Conservation (phyloP, 2,329 filamentous ascomycete genomes). For the Pestalotiopsis sp. region DNA sequence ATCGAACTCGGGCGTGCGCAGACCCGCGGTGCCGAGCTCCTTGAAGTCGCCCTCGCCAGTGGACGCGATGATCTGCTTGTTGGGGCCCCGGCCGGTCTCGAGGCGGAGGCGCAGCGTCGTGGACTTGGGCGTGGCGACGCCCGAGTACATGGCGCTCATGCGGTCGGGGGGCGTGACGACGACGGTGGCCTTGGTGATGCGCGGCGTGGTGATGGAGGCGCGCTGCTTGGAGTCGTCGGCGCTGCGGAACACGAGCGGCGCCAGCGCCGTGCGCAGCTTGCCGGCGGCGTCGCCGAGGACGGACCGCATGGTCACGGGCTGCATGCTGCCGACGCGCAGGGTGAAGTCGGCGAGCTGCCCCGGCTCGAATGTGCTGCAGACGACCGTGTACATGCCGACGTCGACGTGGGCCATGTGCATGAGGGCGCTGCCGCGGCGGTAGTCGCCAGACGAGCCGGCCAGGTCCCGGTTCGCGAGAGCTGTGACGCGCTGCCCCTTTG, state of each 20-base stretch:
- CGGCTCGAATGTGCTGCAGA: slow-evolving; percentile 88
- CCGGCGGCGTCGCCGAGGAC: slow-evolving; percentile 78
- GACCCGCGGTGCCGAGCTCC: slow-evolving; percentile 62
- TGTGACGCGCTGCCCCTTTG: slow-evolving; percentile 71
- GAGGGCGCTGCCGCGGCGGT: slow-evolving; percentile 77
- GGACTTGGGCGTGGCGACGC: slow-evolving; percentile 33
- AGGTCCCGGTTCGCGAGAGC: slow-evolving; percentile 76
- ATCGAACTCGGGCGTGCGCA: slow-evolving; percentile 76
- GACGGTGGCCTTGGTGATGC: slow-evolving; percentile 65
- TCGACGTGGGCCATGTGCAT: slow-evolving; percentile 65
- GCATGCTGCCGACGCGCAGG: slow-evolving; percentile 71
- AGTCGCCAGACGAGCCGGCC: slow-evolving; percentile 83
- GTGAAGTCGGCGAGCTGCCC: slow-evolving; percentile 76
- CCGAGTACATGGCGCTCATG: slow-evolving; percentile 15
- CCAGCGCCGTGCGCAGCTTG: slow-evolving; percentile 63
- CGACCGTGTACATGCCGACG: slow-evolving; percentile 79
- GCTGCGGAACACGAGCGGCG: slow-evolving; percentile 50
- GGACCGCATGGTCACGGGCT: slow-evolving; percentile 56
- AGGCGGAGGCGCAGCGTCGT: slow-evolving; percentile 68
- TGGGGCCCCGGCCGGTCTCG: slow-evolving; percentile 62
- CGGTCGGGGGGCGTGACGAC: slow-evolving; percentile 39
- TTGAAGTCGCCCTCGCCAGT: slow-evolving; percentile 73
- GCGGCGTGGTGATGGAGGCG: slow-evolving; percentile 39
- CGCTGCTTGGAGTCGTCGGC: slow-evolving; percentile 37
- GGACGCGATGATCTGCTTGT: slow-evolving; percentile 64